Percentiles rank a stretch among this genome's conserved stretches.
Conservation (phyloP, 1,139 yeast species). For the Geotrichum candidum region DNA sequence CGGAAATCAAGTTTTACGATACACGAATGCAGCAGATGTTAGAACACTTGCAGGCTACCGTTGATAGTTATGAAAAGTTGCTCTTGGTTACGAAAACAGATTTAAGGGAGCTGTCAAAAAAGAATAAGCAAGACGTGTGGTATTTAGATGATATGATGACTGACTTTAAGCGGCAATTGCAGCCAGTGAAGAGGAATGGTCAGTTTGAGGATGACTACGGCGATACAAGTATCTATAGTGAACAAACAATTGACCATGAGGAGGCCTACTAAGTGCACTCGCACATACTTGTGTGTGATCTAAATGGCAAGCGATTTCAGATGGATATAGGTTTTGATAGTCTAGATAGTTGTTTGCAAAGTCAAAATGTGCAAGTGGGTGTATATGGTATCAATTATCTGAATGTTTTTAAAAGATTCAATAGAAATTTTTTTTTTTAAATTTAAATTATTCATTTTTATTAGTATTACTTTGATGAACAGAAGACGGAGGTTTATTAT, state of each 20-base stretch:
- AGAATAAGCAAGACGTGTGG: slow-evolving; percentile 2
- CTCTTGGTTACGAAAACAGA: neutral
- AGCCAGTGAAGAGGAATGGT: neutral
- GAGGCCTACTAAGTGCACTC: neutral
- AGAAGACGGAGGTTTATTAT: too few relatives aligned
- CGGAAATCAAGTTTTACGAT: neutral
- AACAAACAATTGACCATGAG: neutral
- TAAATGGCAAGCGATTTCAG: too few relatives aligned
- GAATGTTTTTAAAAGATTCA: too few relatives aligned
- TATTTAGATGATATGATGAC: slow-evolving; percentile 1
- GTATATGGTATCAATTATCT: too few relatives aligned
- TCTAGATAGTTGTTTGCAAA: too few relatives aligned
- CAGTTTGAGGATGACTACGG: neutral
- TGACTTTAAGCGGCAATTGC: neutral
- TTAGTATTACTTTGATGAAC: too few relatives aligned
- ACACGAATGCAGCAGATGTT: neutral
- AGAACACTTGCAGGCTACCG: neutral
- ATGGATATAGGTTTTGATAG: too few relatives aligned
- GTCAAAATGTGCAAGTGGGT: too few relatives aligned
- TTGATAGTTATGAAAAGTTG: neutral
- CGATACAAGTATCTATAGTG: neutral
- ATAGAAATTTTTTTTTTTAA: too few relatives aligned
- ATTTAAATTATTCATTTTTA: too few relatives aligned
- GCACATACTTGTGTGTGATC: neutral
- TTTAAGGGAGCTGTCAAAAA: neutral